Evolutionary conservation across 371 early-diverging fungal genomes (phyloP), one percentile per base, ranked within the genome.

Genomic region (Actinomucor elegans): DNA sequence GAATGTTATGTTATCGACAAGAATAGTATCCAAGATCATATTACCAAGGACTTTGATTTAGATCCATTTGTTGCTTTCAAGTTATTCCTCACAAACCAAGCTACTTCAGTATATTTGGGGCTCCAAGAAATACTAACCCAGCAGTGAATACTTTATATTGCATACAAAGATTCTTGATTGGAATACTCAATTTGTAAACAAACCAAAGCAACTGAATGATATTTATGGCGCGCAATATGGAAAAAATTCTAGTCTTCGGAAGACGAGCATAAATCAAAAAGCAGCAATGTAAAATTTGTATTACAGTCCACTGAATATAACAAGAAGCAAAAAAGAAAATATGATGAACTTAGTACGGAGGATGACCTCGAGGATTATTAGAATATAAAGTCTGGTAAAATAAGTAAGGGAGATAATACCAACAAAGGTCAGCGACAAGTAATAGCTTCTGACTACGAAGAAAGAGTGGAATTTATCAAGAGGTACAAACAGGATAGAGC

Each of bases 21-120:
- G n/a, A n/a, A n/a, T n/a, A n/a, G n/a, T 36, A 36, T 36, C 31
- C 40, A 52, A 43, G 35, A 52, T 43, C 10, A 52, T 17, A 52
- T 34, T 52, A 4, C 44, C 17, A 4, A 43, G 43, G 44, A 43
- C 15, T 43, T 44, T 24, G 38, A 52, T 14, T 52, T 52, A 26
- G 43, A 43, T 34, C 26, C 52, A 52, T 43, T 43, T 33, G 35
- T 11, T 52, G 34, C 43, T 52, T 44, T 34, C 20, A 27, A 35
- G 27, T 29, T 52, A 20, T 43, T 52, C 27, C 15, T 52, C 7
- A 52, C 35, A 11, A 34, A 17, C 20, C 44, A 43, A 43, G 44
- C 43, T 35, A 52, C 26, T 3, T 52, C 52, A 11, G 33, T 52
- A 5, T 10, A 52, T 33, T 34, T 52, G 33, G n/a, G n/a, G 52